Evolutionary conservation across 352 stramenopile genomes (phyloP), one percentile per base, ranked within the genome.

Genomic region (Halophytophthora batemanensis): DNA sequence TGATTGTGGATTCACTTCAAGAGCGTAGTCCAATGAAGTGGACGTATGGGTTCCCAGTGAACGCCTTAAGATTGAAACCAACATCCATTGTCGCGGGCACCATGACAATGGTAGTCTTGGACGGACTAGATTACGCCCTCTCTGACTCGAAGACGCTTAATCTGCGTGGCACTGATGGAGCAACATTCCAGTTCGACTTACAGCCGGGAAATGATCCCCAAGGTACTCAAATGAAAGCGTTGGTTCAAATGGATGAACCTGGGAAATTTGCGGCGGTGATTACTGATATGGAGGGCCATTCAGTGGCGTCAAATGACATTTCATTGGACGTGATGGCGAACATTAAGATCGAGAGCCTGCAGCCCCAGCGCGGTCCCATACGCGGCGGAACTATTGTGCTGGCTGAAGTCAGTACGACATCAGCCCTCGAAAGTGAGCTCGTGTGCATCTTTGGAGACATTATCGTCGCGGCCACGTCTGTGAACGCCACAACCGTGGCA

Each of bases 341-440:
- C n/a, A 45, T 64, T 39, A 11, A 11, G 19, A 19, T 50, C 6
- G 12, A 42, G 29, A 44, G 15, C 3, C 7, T 53, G 28, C n/a
- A 43, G 14, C 61, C 61, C 1, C 35, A 12, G 6, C 45, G 42
- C 28, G 66, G 69, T 0, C 66, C 69, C 0, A 31, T 74, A 21
- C 46, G 64, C 46, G 66, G 66, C 25, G 66, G 61, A 1, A 63
- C 67, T 6, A 21, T 66, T 13, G 54, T 80, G 2, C 23, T 60
- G 10, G n/a, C 69, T 4, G 18, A 53, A 3, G 45, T 71, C 19
- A 48, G 59, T 39, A 37, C 28, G 15, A 4, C 31, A 2, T 34
- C 46, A 2, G 29, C 52, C 2, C 11, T 57, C 6, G 14, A 33
- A 1, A 42, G 60, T n/a, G 35, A 65, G 13, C 23, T 80, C 6